These are phyloP conservation scores for Penstemon eatonii DNA, from an alignment of 257 asterid species.

Conservation along the genomic window DNA sequence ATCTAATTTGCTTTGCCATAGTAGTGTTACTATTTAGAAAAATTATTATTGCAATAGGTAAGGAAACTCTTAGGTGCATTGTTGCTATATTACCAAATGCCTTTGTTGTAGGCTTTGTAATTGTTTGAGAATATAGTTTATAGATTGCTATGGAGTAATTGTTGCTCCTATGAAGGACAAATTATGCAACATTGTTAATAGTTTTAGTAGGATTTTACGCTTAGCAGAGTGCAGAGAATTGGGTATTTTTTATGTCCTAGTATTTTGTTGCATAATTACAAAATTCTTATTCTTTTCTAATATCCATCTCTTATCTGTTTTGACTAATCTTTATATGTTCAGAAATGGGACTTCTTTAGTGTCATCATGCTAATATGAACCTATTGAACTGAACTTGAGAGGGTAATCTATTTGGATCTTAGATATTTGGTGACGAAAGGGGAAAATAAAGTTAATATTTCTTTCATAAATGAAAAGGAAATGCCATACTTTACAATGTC, in stretches of 20 bases:
- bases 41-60: too few relatives aligned
- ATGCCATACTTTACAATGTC: neutral
- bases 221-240: neutral
- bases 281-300: neutral
- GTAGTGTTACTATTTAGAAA: neutral
- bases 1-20: conserved; percentile 16
- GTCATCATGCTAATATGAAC: neutral
- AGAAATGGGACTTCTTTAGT: neutral
- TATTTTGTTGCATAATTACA: neutral
- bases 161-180: conserved; percentile 6
- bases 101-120: too few relatives aligned
- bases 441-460: neutral
- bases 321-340: neutral
- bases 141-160: conserved; percentile 19
- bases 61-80: neutral
- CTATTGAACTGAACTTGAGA: neutral
- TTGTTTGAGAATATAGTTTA: conserved; percentile 1
- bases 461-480: neutral
- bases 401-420: neutral
- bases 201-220: conserved; percentile 8
- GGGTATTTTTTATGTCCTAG: neutral
- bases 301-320: conserved; percentile 8
- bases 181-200: neutral
- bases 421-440: conserved; percentile 1
- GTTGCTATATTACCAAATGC: neutral